phyloP scores from a whole-genome alignment of 2,329 filamentous ascomycete genomes.

The Apiospora koreana region DNA sequence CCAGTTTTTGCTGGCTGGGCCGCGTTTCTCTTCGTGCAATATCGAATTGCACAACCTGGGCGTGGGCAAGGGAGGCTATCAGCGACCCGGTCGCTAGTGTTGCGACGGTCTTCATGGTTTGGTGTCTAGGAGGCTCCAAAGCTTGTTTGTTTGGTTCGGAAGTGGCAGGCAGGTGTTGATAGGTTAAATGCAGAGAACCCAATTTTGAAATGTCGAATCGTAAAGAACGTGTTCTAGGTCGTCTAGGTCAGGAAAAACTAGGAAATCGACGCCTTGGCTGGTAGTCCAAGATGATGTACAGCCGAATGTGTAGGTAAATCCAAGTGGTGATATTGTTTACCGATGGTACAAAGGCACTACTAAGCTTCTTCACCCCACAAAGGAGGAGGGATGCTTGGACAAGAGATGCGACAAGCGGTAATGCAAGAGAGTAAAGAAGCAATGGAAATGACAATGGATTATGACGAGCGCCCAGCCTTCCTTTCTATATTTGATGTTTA shows the following conservation, averaged over 20 bases:
- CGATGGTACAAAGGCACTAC: background rate
- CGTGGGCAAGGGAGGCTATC: constrained; percentile 28
- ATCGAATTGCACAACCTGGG: constrained; percentile 48
- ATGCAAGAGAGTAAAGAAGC: background rate
- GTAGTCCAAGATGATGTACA: background rate
- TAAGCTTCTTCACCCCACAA: background rate
- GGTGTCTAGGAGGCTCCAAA: background rate
- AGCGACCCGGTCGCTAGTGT: constrained; percentile 28
- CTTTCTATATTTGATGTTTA: background rate
- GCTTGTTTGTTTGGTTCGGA: background rate
- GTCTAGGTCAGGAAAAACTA: background rate
- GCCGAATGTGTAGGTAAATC: background rate
- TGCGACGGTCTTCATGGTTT: constrained; percentile 26
- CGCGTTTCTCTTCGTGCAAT: constrained; percentile 31
- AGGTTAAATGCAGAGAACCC: background rate
- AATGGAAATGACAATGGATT: background rate
- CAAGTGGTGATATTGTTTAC: background rate
- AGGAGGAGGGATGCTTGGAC: background rate
- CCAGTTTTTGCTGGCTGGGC: constrained; percentile 22
- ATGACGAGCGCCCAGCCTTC: background rate
- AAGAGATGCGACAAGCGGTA: background rate
- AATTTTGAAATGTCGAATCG: background rate
- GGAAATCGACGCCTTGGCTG: background rate
- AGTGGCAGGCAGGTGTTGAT: background rate
- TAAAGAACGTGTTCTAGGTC: background rate